Evolutionary conservation across 1,284 basidiomycete species (phyloP).

Genomic region (Hortiboletus rubellus): DNA sequence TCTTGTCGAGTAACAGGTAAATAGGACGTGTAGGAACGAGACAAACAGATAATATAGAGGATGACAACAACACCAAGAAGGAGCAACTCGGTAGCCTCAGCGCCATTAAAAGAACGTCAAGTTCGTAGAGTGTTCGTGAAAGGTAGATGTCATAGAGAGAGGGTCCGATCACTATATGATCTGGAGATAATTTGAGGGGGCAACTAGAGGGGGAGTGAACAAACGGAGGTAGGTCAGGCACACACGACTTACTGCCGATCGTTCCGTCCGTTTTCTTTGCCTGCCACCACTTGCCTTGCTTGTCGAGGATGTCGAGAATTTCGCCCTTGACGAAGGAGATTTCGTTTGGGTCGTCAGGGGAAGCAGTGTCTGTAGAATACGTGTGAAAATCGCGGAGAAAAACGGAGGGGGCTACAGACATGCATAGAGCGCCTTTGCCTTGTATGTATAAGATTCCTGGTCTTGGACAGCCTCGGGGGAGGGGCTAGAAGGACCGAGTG

Average conservation of each 20-base stretch:
- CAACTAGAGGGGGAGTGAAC: constrained; percentile 49
- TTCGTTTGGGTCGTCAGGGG: constrained; percentile 94
- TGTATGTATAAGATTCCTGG: constrained; percentile 57
- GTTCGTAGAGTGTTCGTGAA: constrained; percentile 30
- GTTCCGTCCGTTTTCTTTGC: constrained; percentile 83
- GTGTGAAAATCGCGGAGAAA: constrained; percentile 16
- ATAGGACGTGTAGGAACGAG: constrained; percentile 20
- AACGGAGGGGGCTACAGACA: constrained; percentile 53
- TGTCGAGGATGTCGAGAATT: constrained; percentile 92
- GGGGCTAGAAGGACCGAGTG: constrained; percentile 28
- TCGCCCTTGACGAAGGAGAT: constrained; percentile 95
- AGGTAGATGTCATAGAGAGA: constrained; percentile 8
- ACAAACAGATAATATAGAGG: constrained; percentile 30
- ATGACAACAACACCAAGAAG: constrained; percentile 29
- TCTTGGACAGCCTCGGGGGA: constrained; percentile 27
- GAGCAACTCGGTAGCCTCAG: constrained; percentile 21
- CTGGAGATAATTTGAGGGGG: constrained; percentile 80
- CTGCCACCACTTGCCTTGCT: constrained; percentile 96
- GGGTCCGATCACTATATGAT: constrained; percentile 48
- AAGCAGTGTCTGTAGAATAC: constrained; percentile 72
- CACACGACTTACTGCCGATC: constrained; percentile 68
- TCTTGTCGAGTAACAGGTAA: constrained; percentile 30
- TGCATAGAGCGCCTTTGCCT: constrained; percentile 85
- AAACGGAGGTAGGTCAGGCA: neutral
- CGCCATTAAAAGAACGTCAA: constrained; percentile 34